These are phyloP conservation scores for Aspergillus fructus DNA, from an alignment of 2,329 filamentous ascomycete species.

Conservation along the genomic window DNA sequence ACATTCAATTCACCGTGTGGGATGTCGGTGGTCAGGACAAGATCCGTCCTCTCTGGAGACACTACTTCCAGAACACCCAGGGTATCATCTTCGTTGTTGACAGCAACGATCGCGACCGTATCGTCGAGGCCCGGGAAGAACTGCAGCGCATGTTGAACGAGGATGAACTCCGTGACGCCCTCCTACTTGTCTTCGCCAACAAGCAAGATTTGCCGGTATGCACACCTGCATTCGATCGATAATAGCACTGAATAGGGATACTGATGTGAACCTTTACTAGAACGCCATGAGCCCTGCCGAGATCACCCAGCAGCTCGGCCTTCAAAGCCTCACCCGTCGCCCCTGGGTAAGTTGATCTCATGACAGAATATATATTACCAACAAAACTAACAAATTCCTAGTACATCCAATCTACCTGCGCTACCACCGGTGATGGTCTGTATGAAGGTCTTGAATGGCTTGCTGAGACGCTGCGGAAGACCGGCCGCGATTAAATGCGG, in stretches of 20 bases:
- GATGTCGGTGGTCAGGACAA: slow-evolving; percentile 99
- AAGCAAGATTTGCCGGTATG: slow-evolving; percentile 98
- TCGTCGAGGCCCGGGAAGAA: slow-evolving; percentile 94
- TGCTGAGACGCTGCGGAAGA: slow-evolving; percentile 77
- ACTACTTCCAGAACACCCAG: slow-evolving; percentile 99
- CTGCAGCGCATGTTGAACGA: slow-evolving; percentile 98
- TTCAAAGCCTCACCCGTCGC: slow-evolving; percentile 97
- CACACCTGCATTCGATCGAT: neutral
- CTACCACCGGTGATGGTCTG: slow-evolving; percentile 97
- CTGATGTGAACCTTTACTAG: slow-evolving; percentile 50
- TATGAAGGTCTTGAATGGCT: slow-evolving; percentile 98
- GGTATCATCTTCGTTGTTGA: slow-evolving; percentile 99
- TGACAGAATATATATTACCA: neutral
- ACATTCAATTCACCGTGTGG: slow-evolving; percentile 99
- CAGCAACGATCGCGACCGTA: slow-evolving; percentile 97
- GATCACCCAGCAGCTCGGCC: slow-evolving; percentile 99
- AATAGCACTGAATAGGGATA: slow-evolving; percentile 10
- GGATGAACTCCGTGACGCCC: slow-evolving; percentile 95
- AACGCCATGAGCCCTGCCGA: slow-evolving; percentile 99
- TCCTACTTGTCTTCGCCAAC: slow-evolving; percentile 97
- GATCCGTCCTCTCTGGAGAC: slow-evolving; percentile 98
- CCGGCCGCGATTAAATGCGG: slow-evolving; percentile 47
- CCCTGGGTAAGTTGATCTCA: slow-evolving; percentile 78
- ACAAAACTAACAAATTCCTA: slow-evolving; percentile 32
- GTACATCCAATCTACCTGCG: slow-evolving; percentile 99